A percentile compares a stretch with the other conserved stretches of the same genome.
Evolutionary conservation across 495 filamentous ascomycete genomes (phyloP).

Genomic region (Symbiotaphrina buchneri): DNA sequence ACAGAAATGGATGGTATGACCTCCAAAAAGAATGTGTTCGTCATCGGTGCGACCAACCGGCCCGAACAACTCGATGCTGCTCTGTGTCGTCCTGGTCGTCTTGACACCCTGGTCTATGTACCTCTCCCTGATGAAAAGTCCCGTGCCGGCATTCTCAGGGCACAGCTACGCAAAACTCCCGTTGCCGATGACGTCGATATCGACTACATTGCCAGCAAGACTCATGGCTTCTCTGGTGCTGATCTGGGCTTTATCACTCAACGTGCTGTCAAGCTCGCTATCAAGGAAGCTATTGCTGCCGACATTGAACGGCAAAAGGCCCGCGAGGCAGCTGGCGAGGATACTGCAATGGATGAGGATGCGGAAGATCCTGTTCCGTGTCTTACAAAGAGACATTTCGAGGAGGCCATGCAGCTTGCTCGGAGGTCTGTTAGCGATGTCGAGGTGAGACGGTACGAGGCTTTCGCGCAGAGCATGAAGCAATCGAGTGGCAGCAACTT

Average conservation of each 20-base stretch:
- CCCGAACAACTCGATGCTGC: constrained; percentile 96
- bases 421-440: constrained; percentile 87
- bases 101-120: constrained; percentile 95
- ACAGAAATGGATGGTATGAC: constrained; percentile 98
- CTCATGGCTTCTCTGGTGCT: constrained; percentile 97
- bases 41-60: constrained; percentile 96
- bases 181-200: constrained; percentile 75
- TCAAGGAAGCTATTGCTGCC: constrained; percentile 81
- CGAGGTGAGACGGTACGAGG: constrained; percentile 93
- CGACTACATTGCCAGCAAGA: constrained; percentile 82
- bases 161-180: constrained; percentile 95
- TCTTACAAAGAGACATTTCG: constrained; percentile 89
- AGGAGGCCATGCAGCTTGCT: constrained; percentile 91
- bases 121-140: constrained; percentile 80
- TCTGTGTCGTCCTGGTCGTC: constrained; percentile 92
- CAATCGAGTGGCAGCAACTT: constrained; percentile 81
- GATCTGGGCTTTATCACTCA: constrained; percentile 98
- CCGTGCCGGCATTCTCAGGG: constrained; percentile 73
- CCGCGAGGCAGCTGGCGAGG: constrained; percentile 67
- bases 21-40: constrained; percentile 99
- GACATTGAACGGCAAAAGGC: constrained; percentile 80
- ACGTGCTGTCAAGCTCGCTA: constrained; percentile 95
- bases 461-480: constrained; percentile 97
- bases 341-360: constrained; percentile 56
- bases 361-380: constrained; percentile 89